Conservation (phyloP, 2,329 filamentous ascomycete species). For the Coniochaeta sp. region DNA sequence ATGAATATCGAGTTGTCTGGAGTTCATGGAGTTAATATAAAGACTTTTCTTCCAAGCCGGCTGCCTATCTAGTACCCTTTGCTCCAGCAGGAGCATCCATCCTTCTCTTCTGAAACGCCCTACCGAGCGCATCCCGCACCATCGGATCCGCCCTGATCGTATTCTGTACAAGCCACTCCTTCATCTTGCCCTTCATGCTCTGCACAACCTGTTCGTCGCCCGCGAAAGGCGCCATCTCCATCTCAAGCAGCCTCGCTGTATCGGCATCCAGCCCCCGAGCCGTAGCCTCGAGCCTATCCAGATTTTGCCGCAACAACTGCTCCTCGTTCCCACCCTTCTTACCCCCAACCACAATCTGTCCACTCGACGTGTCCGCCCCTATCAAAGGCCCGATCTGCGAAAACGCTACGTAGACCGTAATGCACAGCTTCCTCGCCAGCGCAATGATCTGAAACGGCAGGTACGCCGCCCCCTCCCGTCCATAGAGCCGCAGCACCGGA, state of each 20-base stretch:
- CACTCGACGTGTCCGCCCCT: slow-evolving; percentile 27
- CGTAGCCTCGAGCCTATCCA: slow-evolving; percentile 59
- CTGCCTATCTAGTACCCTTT: slow-evolving; percentile 34
- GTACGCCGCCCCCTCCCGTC: slow-evolving; percentile 46
- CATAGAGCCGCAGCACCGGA: slow-evolving; percentile 25
- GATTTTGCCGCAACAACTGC: slow-evolving; percentile 44
- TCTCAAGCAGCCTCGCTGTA: slow-evolving; percentile 58
- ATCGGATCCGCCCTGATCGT: slow-evolving; percentile 72
- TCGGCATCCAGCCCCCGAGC: slow-evolving; percentile 60
- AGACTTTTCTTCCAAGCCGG: neutral
- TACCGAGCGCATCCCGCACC: slow-evolving; percentile 71
- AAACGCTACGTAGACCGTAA: slow-evolving; percentile 78
- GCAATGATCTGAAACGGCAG: slow-evolving; percentile 80
- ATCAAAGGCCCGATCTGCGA: slow-evolving; percentile 70
- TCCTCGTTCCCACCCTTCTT: slow-evolving; percentile 35
- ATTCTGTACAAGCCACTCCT: slow-evolving; percentile 83
- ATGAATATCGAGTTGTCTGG: neutral
- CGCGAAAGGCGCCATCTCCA: slow-evolving; percentile 75
- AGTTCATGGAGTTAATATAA: neutral
- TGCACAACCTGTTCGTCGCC: slow-evolving; percentile 59
- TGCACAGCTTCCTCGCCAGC: slow-evolving; percentile 65
- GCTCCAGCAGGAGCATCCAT: slow-evolving; percentile 56
- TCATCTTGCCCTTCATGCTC: slow-evolving; percentile 63
- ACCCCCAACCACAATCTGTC: slow-evolving; percentile 16
- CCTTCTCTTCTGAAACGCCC: slow-evolving; percentile 55